Evolutionary conservation across 306 rosid species (phyloP).

Genomic region (Cicer chorassanicum): DNA sequence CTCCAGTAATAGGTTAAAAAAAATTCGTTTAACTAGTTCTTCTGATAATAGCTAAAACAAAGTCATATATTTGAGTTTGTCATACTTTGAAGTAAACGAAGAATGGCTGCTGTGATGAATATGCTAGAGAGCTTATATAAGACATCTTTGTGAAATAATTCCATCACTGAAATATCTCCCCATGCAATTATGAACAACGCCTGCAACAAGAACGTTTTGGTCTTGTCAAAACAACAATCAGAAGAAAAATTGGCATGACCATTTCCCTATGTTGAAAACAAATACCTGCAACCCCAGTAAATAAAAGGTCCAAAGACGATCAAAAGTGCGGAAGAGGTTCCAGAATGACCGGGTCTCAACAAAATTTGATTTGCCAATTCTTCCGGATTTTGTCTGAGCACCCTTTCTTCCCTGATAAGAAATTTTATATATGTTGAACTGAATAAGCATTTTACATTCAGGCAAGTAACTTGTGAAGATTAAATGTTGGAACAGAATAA

Average conservation of each 20-base stretch:
- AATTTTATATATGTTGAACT: conserved; percentile 39
- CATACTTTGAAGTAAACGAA: conserved; percentile 92
- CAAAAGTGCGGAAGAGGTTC: conserved; percentile 90
- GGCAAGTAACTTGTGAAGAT: conserved; percentile 29
- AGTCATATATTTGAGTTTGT: conserved; percentile 40
- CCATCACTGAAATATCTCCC: conserved; percentile 58
- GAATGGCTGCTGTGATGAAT: conserved; percentile 93
- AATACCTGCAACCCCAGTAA: conserved; percentile 84
- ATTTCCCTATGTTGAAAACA: conserved; percentile 42
- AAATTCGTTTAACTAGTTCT: conserved; percentile 20
- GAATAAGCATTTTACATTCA: conserved; percentile 20
- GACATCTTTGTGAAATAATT: conserved; percentile 67
- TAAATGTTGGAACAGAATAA: conserved; percentile 15
- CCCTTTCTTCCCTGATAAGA: conserved; percentile 76
- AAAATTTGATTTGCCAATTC: conserved; percentile 84
- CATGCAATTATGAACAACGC: conserved; percentile 78
- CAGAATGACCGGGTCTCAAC: conserved; percentile 87
- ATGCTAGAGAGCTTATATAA: conserved; percentile 75
- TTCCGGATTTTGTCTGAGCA: conserved; percentile 57
- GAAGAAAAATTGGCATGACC: conserved; percentile 20
- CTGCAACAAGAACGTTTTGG: conserved; percentile 52
- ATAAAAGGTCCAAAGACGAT: conserved; percentile 96
- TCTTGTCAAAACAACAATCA: conserved; percentile 40
- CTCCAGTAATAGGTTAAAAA: conserved; percentile 29
- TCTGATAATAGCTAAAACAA: conserved; percentile 20